A percentile compares a stretch with the other conserved stretches of the same genome.
phyloP scores from a whole-genome alignment of 345 rosid species.

The Bretschneidera sinensis region DNA sequence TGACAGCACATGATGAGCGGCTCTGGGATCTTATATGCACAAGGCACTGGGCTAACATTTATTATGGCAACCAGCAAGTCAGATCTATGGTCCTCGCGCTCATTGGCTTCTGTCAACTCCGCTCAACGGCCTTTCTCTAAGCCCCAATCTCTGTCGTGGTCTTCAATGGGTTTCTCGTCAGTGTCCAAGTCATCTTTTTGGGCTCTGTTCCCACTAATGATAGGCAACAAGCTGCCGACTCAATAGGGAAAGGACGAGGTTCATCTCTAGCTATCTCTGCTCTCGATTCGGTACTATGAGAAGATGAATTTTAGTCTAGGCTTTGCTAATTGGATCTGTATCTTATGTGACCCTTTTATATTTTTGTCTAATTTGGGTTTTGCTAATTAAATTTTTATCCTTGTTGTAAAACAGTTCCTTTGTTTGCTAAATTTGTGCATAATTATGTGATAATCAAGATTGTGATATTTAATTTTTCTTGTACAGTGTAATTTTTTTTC shows the following conservation, averaged over 20 bases:
- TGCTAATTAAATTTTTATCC: no score
- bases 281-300: conserved; percentile 79
- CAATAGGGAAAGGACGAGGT: conserved; percentile 84
- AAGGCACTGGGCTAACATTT: conserved; percentile 73
- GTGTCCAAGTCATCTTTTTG: conserved; percentile 32
- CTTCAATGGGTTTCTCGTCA: conserved; percentile 17
- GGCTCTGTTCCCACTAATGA: conserved; percentile 38
- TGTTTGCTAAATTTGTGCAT: background rate
- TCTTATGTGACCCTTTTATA: no score
- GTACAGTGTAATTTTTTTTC: no score
- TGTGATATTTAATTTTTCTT: background rate
- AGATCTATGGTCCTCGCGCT: conserved; percentile 93
- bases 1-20: conserved; percentile 84
- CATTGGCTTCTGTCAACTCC: conserved; percentile 83
- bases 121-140: conserved; percentile 63
- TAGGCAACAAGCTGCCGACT: conserved; percentile 43
- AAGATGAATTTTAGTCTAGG: conserved; percentile 58
- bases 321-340: conserved; percentile 13
- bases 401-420: conserved; percentile 3
- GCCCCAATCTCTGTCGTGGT: conserved; percentile 30
- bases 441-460: no score
- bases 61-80: conserved; percentile 62
- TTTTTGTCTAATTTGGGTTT: no score
- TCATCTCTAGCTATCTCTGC: conserved; percentile 74
- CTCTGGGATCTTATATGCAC: conserved; percentile 99